Evolutionary conservation across 2,329 filamentous ascomycete species (phyloP).

Genomic region (Trichothecium sympodiale): DNA sequence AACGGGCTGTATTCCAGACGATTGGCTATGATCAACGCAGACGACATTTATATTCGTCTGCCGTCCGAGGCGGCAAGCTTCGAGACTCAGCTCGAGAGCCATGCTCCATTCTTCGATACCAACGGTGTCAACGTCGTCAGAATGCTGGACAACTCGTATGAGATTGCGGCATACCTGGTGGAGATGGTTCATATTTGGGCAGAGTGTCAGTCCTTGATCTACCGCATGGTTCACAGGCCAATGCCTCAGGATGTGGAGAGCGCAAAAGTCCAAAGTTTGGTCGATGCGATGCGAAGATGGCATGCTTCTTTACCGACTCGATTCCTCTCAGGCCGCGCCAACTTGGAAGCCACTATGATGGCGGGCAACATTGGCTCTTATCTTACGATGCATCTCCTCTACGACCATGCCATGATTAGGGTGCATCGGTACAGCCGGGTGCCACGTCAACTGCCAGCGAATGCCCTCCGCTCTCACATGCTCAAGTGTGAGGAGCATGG

Average conservation of each 20-base stretch:
- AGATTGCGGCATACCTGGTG: constrained; percentile 49
- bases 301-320: constrained; percentile 40
- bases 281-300: constrained; percentile 47
- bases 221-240: constrained; percentile 23
- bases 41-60: constrained; percentile 56
- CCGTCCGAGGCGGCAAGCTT: constrained; percentile 52
- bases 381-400: constrained; percentile 55
- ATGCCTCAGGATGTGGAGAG: constrained; percentile 15
- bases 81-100: constrained; percentile 45
- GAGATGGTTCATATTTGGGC: constrained; percentile 55
- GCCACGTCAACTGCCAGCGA: constrained; percentile 22
- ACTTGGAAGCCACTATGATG: constrained; percentile 43
- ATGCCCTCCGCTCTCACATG: constrained; percentile 32
- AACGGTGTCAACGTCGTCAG: constrained; percentile 16
- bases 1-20: constrained; percentile 45
- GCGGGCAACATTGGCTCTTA: constrained; percentile 45
- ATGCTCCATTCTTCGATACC: constrained; percentile 50
- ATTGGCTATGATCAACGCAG: constrained; percentile 44
- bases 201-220: constrained; percentile 49
- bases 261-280: constrained; percentile 31
- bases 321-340: constrained; percentile 42
- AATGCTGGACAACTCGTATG: constrained; percentile 19
- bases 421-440: constrained; percentile 49
- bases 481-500: constrained; percentile 40
- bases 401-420: constrained; percentile 52